Percentiles rank a stretch among this genome's conserved stretches.
These are phyloP conservation scores for Fusarium proliferatum DNA, from an alignment of 2,329 filamentous ascomycete species.

Conservation along the genomic window DNA sequence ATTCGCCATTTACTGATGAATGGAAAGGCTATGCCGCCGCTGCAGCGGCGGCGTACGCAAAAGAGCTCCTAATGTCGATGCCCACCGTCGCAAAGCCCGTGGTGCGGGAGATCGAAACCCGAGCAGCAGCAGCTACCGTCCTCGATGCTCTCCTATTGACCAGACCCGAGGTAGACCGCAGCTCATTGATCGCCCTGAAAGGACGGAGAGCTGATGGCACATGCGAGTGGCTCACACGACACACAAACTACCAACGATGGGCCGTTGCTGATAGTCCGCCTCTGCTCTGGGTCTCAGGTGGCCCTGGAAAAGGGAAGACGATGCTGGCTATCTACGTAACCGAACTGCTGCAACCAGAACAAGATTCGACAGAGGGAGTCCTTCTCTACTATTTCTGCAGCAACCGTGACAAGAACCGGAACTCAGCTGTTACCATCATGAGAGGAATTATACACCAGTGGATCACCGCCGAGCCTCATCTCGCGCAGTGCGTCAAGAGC, in stretches of 20 bases:
- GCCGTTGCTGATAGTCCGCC: not conserved
- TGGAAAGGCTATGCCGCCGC: not conserved
- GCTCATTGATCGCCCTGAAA: not conserved
- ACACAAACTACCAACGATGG: not conserved
- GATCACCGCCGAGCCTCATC: not conserved
- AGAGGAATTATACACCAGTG: not conserved
- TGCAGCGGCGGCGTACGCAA: not conserved
- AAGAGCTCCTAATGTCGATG: not conserved
- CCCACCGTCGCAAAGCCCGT: not conserved
- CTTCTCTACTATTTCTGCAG: conserved; percentile 6
- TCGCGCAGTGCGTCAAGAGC: not conserved
- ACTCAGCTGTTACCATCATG: not conserved
- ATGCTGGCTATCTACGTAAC: conserved; percentile 5
- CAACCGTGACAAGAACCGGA: not conserved
- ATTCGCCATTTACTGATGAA: not conserved
- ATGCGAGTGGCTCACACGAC: not conserved
- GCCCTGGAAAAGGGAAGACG: not conserved
- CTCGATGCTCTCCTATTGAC: conserved; percentile 2
- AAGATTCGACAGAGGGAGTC: not conserved
- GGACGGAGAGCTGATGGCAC: not conserved
- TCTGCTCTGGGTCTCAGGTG: not conserved
- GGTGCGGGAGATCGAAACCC: not conserved
- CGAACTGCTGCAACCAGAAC: not conserved
- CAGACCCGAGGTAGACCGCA: not conserved
- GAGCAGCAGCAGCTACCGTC: not conserved